A percentile compares a stretch with the other conserved stretches of the same genome.
These are phyloP conservation scores for Barbarea vulgaris DNA, from an alignment of 345 rosid genomes.

Conservation along the genomic window DNA sequence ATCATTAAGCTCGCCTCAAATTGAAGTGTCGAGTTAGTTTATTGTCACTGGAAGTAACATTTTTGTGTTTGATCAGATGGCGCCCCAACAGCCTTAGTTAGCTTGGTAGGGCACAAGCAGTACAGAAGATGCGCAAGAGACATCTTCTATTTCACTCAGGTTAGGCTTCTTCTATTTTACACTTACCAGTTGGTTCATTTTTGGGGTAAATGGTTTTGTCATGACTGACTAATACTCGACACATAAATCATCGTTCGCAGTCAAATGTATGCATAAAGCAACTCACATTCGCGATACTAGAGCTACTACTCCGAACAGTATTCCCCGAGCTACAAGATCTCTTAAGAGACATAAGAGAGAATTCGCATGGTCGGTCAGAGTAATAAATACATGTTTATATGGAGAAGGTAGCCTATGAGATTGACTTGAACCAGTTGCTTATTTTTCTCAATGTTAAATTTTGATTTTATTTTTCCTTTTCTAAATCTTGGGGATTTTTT, in stretches of 20 bases:
- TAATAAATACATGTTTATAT: constrained; percentile 17
- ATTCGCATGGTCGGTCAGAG: constrained; percentile 36
- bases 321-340: constrained; percentile 90
- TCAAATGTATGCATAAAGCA: constrained; percentile 91
- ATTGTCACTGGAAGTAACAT: constrained; percentile 1
- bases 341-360: constrained; percentile 62
- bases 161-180: constrained; percentile 25
- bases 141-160: constrained; percentile 96
- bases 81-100: constrained; percentile 84
- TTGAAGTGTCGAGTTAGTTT: neutral
- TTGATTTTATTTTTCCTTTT: constrained; percentile 1
- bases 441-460: constrained; percentile 16
- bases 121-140: constrained; percentile 94
- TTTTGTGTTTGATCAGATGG: constrained; percentile 64
- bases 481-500: constrained; percentile 17
- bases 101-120: constrained; percentile 89
- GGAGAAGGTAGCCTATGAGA: constrained; percentile 30
- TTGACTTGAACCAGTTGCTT: constrained; percentile 33
- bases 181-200: neutral
- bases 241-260: constrained; percentile 48
- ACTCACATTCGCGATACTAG: constrained; percentile 75
- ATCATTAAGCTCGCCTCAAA: neutral
- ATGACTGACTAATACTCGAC: neutral
- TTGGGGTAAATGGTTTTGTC: neutral
- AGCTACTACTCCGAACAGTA: constrained; percentile 65